These are phyloP conservation scores for Apiosordaria backusii DNA, from an alignment of 495 filamentous ascomycete genomes.

Conservation along the genomic window DNA sequence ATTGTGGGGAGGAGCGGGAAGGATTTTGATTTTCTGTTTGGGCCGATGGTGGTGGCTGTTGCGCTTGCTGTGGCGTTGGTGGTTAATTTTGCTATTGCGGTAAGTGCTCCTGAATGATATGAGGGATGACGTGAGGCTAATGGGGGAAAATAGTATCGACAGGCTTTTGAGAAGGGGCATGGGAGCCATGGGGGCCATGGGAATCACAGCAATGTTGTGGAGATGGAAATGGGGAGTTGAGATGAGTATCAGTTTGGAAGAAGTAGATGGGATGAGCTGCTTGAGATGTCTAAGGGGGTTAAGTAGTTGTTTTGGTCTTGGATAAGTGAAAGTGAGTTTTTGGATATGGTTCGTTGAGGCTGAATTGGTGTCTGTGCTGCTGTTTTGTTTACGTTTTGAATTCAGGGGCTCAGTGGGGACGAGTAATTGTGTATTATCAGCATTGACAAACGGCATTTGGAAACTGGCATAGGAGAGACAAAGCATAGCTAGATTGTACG, in stretches of 20 bases:
- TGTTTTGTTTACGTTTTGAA: background rate
- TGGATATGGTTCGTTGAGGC: background rate
- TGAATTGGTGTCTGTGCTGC: background rate
- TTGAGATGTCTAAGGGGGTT: background rate
- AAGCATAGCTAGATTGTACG: background rate
- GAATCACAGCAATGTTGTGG: background rate
- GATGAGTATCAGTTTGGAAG: background rate
- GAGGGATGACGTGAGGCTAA: background rate
- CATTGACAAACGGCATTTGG: background rate
- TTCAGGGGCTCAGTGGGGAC: background rate
- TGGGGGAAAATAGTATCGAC: background rate
- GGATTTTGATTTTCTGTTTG: conserved; percentile 85
- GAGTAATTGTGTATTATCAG: background rate
- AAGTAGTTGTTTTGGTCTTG: background rate
- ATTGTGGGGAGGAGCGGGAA: conserved; percentile 80
- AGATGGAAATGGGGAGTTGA: background rate
- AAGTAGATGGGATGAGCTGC: background rate
- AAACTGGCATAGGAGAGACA: background rate
- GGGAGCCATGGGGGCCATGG: background rate
- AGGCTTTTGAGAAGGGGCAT: background rate
- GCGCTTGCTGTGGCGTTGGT: conserved; percentile 74
- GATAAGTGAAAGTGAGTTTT: background rate
- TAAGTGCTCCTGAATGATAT: background rate
- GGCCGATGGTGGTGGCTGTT: conserved; percentile 77
- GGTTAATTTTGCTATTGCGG: conserved; percentile 83